phyloP scores from a whole-genome alignment of 176 grass and related monocot genomes.

The Lolium perenne region DNA sequence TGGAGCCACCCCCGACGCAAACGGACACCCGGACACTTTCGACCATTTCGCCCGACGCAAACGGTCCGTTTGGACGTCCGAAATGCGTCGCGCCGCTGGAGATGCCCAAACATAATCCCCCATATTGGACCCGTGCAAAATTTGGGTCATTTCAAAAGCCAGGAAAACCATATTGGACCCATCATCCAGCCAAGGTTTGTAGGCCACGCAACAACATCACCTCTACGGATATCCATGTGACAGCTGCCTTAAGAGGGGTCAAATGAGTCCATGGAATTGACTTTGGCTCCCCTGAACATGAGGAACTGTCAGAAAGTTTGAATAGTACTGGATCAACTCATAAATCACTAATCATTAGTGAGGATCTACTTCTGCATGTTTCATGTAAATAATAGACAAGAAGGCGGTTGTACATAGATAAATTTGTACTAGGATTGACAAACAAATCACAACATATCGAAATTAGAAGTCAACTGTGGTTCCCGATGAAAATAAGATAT shows the following conservation, averaged over 20 bases:
- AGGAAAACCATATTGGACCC: conserved; percentile 50
- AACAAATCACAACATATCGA: conserved; percentile 5
- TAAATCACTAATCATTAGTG: conserved; percentile 9
- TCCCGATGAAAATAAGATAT: conserved; percentile 93
- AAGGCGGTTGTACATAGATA: conserved; percentile 7
- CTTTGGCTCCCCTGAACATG: conserved; percentile 83
- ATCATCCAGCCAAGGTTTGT: conserved; percentile 99
- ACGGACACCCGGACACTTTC: too few relatives aligned
- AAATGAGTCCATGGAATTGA: conserved; percentile 96
- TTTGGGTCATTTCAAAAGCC: too few relatives aligned
- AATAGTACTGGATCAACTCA: conserved; percentile 19
- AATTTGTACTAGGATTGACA: conserved; percentile 16
- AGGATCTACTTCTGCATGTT: not conserved
- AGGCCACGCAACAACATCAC: conserved; percentile 98
- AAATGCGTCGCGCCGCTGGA: too few relatives aligned
- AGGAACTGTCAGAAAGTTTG: conserved; percentile 25
- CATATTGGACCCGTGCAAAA: too few relatives aligned
- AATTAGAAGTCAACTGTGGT: conserved; percentile 73
- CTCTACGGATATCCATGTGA: conserved; percentile 90
- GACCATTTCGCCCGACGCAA: too few relatives aligned
- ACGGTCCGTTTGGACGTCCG: too few relatives aligned
- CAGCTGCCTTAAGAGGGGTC: conserved; percentile 88
- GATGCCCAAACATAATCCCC: too few relatives aligned
- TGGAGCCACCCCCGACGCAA: too few relatives aligned
- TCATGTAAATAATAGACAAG: not conserved